Conservation (phyloP, 2,329 filamentous ascomycete genomes). For the Ceratocystiopsis brevicomis region DNA sequence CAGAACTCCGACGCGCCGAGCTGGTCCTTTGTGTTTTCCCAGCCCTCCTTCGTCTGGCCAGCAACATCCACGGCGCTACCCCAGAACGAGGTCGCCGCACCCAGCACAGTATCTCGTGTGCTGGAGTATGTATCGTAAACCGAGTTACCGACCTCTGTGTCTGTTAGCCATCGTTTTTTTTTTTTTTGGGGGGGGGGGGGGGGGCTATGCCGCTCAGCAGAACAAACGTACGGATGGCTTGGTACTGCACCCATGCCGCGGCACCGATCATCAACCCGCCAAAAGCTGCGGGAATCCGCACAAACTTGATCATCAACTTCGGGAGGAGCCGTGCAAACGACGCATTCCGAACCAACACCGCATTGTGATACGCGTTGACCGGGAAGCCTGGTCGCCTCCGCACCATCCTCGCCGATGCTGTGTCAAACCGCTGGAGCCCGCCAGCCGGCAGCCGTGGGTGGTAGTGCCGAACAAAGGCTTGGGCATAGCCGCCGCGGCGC, state of each 20-base stretch:
- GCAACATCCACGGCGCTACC: slow-evolving; percentile 56
- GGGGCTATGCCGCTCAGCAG: background rate
- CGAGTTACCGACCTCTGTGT: slow-evolving; percentile 52
- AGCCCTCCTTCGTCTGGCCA: slow-evolving; percentile 61
- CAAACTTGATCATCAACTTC: slow-evolving; percentile 77
- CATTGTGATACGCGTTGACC: slow-evolving; percentile 72
- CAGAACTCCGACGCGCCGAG: slow-evolving; percentile 59
- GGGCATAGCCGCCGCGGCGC: slow-evolving; percentile 34
- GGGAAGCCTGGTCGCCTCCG: slow-evolving; percentile 55
- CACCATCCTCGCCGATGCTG: slow-evolving; percentile 35
- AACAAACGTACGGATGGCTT: slow-evolving; percentile 54
- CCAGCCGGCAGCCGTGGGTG: slow-evolving; percentile 40
- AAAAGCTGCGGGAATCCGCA: slow-evolving; percentile 74
- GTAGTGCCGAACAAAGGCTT: slow-evolving; percentile 36
- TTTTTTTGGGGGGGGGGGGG: too few relatives aligned
- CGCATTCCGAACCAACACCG: slow-evolving; percentile 41
- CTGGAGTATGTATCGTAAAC: slow-evolving; percentile 56
- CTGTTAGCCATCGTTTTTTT: slow-evolving; percentile 4
- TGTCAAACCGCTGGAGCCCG: slow-evolving; percentile 49
- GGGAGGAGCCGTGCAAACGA: slow-evolving; percentile 54
- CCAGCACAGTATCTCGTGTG: slow-evolving; percentile 52
- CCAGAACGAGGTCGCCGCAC: slow-evolving; percentile 50
- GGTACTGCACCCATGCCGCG: slow-evolving; percentile 86
- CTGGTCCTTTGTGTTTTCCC: slow-evolving; percentile 66
- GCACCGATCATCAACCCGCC: slow-evolving; percentile 75